Percentiles rank a stretch among this genome's conserved stretches.
These are phyloP conservation scores for Licmophora abbreviata DNA, from an alignment of 108 stramenopile species.

Conservation along the genomic window DNA sequence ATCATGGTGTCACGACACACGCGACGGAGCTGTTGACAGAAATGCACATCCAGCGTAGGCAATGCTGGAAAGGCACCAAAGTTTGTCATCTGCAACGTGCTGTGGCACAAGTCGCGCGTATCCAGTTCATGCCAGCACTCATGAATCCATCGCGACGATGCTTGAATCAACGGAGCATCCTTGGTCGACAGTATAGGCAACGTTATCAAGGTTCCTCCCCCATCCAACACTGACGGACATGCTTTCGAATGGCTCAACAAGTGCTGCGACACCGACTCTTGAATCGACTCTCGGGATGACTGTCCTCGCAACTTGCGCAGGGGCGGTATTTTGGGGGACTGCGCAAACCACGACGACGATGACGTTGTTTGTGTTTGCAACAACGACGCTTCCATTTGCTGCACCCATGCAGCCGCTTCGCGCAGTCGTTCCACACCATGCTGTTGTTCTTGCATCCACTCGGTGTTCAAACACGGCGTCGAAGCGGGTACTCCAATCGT, in stretches of 20 bases:
- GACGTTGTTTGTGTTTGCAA: neutral
- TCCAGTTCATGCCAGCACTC: constrained; percentile 65
- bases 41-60: constrained; percentile 79
- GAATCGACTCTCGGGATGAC: too few species aligned
- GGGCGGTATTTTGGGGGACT: too few species aligned
- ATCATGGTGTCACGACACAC: constrained; percentile 80
- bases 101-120: constrained; percentile 47
- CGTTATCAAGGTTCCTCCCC: too few species aligned
- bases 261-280: too few species aligned
- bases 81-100: constrained; percentile 36
- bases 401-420: constrained; percentile 41
- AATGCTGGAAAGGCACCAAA: constrained; percentile 74
- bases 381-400: constrained; percentile 35
- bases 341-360: neutral
- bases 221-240: constrained; percentile 35
- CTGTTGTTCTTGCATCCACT: constrained; percentile 21
- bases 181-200: constrained; percentile 52
- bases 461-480: constrained; percentile 6
- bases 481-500: constrained; percentile 11
- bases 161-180: constrained; percentile 57
- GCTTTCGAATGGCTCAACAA: too few species aligned
- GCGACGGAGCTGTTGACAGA: constrained; percentile 66
- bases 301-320: too few species aligned
- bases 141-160: constrained; percentile 59
- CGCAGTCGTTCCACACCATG: constrained; percentile 19